Conservation (phyloP, 2,329 filamentous ascomycete genomes). For the Cladorrhinum sp. region DNA sequence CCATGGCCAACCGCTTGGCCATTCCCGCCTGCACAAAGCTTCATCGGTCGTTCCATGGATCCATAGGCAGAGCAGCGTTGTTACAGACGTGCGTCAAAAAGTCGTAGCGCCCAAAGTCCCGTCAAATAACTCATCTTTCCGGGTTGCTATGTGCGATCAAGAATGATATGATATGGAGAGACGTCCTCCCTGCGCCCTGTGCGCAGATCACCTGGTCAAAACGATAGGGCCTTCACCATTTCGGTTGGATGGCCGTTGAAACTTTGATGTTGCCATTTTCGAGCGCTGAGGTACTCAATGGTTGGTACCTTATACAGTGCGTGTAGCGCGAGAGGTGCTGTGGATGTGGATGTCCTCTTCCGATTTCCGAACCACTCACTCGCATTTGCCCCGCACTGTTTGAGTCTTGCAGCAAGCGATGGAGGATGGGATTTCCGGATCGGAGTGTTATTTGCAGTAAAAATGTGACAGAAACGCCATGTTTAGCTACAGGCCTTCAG, state of each 20-base stretch:
- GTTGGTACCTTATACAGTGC: not conserved
- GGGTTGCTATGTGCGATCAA: not conserved
- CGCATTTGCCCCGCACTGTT: not conserved
- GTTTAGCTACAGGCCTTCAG: not conserved
- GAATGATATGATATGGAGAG: not conserved
- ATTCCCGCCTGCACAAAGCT: constrained; percentile 24
- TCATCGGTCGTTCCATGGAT: constrained; percentile 35
- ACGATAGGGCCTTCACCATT: not conserved
- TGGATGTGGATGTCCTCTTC: not conserved
- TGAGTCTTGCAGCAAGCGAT: too few relatives aligned
- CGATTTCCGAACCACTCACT: not conserved
- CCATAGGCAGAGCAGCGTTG: constrained; percentile 15
- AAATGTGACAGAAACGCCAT: not conserved
- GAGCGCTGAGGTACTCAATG: not conserved
- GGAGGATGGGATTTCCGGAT: not conserved
- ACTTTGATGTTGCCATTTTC: not conserved
- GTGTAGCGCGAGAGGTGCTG: not conserved
- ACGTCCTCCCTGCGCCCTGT: not conserved
- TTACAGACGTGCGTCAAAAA: constrained; percentile 34
- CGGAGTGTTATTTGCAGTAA: not conserved
- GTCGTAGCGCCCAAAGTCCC: constrained; percentile 32
- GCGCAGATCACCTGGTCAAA: not conserved
- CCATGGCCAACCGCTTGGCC: constrained; percentile 22
- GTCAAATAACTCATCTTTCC: not conserved
- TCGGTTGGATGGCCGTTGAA: constrained; percentile 9